Conservation (phyloP, 140 eudicot species). For the Stevia rebaudiana region DNA sequence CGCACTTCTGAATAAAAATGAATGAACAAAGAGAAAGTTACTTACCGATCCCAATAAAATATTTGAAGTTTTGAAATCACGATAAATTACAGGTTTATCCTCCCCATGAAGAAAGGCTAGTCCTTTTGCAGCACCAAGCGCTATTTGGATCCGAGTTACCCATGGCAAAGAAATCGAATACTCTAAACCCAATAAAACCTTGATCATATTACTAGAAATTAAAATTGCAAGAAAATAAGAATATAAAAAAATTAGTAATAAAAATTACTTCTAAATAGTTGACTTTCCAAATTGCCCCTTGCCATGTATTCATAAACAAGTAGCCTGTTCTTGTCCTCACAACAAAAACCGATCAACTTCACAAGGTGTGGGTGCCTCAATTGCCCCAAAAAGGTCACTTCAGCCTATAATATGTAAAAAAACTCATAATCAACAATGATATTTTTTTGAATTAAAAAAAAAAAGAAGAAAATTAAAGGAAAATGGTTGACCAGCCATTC, state of each 20-base stretch:
- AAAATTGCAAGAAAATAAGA: background rate
- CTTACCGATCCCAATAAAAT: constrained; percentile 63
- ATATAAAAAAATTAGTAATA: background rate
- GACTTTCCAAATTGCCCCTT: constrained; percentile 76
- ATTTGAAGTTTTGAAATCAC: constrained; percentile 91
- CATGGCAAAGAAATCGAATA: constrained; percentile 68
- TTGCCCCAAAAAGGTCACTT: constrained; percentile 88
- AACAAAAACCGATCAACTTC: constrained; percentile 86
- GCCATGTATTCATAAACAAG: constrained; percentile 93
- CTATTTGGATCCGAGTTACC: constrained; percentile 78
- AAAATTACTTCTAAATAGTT: constrained; percentile 60
- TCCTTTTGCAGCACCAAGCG: constrained; percentile 91
- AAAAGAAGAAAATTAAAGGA: background rate
- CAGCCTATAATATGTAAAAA: constrained; percentile 39
- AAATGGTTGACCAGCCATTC: constrained; percentile 75
- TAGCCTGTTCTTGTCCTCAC: constrained; percentile 82
- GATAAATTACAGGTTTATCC: constrained; percentile 79
- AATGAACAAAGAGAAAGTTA: background rate
- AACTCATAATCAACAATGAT: too few species aligned
- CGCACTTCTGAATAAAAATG: background rate
- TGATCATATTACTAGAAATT: constrained; percentile 3
- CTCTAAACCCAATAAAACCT: constrained; percentile 42
- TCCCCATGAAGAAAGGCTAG: constrained; percentile 85
- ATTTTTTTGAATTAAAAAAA: too few species aligned
- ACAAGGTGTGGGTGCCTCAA: constrained; percentile 88